Evolutionary conservation across 73 alveolate species (phyloP).

Genomic region (Paramecium primaurelia): DNA sequence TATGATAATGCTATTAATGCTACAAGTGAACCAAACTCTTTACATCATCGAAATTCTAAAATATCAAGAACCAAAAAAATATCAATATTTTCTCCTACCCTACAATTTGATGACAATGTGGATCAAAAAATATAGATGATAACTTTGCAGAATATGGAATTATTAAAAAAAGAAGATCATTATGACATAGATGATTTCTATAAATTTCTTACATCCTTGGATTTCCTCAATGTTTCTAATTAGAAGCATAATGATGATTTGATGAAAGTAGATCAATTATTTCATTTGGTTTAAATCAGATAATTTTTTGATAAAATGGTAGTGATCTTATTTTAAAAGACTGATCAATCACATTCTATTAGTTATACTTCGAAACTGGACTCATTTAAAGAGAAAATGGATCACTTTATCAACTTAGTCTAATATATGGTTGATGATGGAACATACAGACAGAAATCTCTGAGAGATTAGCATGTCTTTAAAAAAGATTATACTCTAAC

Average conservation of each 20-base stretch:
- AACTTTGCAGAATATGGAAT: neutral
- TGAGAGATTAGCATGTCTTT: neutral
- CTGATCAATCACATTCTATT: neutral
- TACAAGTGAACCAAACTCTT: neutral
- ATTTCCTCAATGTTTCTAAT: neutral
- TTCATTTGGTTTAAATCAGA: constrained; percentile 13
- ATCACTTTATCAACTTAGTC: constrained; percentile 5
- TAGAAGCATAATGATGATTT: constrained; percentile 17
- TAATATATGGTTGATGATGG: constrained; percentile 12
- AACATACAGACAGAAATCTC: neutral
- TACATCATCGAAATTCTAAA: constrained; percentile 1
- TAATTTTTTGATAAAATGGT: neutral
- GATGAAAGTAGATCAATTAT: neutral
- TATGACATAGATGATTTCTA: constrained; percentile 20
- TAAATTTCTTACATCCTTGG: neutral
- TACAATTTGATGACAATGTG: constrained; percentile 1
- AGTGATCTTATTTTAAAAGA: neutral
- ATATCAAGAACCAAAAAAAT: neutral
- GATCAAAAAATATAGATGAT: constrained; percentile 29
- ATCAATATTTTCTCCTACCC: neutral
- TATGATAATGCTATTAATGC: constrained; percentile 22
- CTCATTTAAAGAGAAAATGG: neutral
- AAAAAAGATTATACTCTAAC: neutral
- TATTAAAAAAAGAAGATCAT: neutral
- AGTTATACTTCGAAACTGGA: neutral